phyloP scores from a whole-genome alignment of 2,329 filamentous ascomycete genomes.

The Aspergillus alliaceus region DNA sequence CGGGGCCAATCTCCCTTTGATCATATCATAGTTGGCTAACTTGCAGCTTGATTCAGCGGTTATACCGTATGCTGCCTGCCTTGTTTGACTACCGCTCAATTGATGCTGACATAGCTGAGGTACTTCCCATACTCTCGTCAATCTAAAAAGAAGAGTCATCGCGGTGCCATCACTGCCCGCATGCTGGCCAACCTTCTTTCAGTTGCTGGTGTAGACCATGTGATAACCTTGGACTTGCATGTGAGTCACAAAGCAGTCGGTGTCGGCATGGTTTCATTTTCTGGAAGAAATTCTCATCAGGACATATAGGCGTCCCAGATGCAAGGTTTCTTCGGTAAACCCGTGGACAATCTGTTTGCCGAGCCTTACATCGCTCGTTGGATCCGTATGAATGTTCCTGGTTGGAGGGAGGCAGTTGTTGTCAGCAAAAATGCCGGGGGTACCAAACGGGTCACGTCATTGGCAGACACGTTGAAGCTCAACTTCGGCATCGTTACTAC shows the following conservation, averaged over 20 bases:
- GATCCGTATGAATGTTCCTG: conserved; percentile 84
- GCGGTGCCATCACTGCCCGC: conserved; percentile 91
- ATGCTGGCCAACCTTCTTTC: conserved; percentile 95
- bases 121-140: conserved; percentile 99
- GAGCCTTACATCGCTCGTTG: conserved; percentile 93
- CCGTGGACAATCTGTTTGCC: conserved; percentile 94
- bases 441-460: conserved; percentile 92
- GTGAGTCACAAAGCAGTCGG: conserved; percentile 42
- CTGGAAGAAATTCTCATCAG: conserved; percentile 19
- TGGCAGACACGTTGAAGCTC: conserved; percentile 92
- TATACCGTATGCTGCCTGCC: conserved; percentile 46
- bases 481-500: conserved; percentile 88
- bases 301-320: conserved; percentile 74
- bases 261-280: neutral
- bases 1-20: neutral
- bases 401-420: conserved; percentile 87
- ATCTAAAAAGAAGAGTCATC: conserved; percentile 98
- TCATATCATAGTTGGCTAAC: conserved; percentile 11
- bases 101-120: conserved; percentile 43
- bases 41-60: conserved; percentile 33
- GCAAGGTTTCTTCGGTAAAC: conserved; percentile 98
- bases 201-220: conserved; percentile 93
- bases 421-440: conserved; percentile 98
- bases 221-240: conserved; percentile 96
- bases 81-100: conserved; percentile 27